Base-by-base conservation (phyloP, 352 stramenopile genomes). In the Globisporangium alternatum region DNA sequence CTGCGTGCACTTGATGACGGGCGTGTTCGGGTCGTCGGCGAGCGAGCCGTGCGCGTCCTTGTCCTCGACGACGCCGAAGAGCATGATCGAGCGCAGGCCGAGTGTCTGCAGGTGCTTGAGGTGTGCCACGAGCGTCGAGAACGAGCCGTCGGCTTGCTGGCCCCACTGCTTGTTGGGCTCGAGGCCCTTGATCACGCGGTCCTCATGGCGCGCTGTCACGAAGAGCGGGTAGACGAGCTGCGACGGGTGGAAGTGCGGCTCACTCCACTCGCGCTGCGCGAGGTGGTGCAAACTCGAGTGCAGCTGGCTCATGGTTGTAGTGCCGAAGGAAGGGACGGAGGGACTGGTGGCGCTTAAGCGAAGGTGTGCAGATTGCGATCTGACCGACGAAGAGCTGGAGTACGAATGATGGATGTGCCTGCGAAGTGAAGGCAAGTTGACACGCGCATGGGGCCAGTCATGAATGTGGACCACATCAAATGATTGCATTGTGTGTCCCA, bases 141-240 rank as follows among this genome's bases (percentile, higher is more conserved):
- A 93, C 67, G 68, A 75, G 64, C 83, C 84, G 49, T 88, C 76
- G n/a, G 67, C 54, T 35, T 82, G 74, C 54, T 81, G 74, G 15
- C 89, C 89, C 89, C 89, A 96, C 69, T 96, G 87, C 72, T 80
- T 78, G 70, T 96, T 88, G 2, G 89, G 89, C 71, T 92, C 86
- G 31, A 96, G 76, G 0, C 89, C 89, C 22, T 75, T 67, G 75
- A 96, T 96, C 45, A 60, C 66, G 68, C 78, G 80, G 70, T 96
- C 89, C 21, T 90, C 75, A 48, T 65, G 33, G 39, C 86, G 84
- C 56, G 74, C 30, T 41, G 89, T 96, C 64, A 96, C 84, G 67
- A 96, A 96, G n/a, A 96, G 77, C 58, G 88, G 88, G 76, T 94
- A 96, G 62, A 96, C 81, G 69, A 96, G 83, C 77, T 96, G 88